Conservation (phyloP, 768 basidiomycete genomes). For the Tylopilus cervinicoccineus region DNA sequence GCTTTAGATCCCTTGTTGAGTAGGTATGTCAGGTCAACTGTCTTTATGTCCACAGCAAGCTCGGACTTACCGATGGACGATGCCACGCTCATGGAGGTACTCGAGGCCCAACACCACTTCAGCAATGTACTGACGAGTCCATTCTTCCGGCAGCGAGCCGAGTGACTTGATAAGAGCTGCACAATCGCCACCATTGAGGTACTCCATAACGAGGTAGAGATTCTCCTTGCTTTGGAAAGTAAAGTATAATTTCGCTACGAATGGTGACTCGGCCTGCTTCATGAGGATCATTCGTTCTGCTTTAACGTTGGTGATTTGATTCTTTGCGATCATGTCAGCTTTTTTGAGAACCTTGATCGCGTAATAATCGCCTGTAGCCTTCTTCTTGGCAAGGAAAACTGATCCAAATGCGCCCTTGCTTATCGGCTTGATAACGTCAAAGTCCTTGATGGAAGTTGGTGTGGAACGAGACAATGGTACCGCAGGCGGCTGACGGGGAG, state of each 20-base stretch:
- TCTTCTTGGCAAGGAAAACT: constrained; percentile 98
- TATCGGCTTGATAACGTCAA: constrained; percentile 99
- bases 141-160: constrained; percentile 92
- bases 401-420: constrained; percentile 98
- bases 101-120: constrained; percentile 95
- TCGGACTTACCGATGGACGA: constrained; percentile 85
- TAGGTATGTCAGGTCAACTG: not conserved
- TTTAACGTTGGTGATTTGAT: constrained; percentile 99
- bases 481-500: constrained; percentile 79
- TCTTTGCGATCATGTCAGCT: constrained; percentile 99
- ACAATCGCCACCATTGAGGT: constrained; percentile 97
- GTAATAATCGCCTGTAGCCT: constrained; percentile 95
- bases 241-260: constrained; percentile 96
- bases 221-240: constrained; percentile 99
- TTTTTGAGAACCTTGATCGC: constrained; percentile 99
- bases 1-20: constrained; percentile 83
- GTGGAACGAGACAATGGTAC: constrained; percentile 75
- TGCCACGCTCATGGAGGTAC: constrained; percentile 91
- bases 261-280: constrained; percentile 98
- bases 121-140: constrained; percentile 95
- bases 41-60: not conserved
- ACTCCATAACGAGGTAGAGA: constrained; percentile 98
- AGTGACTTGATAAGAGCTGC: constrained; percentile 94
- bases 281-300: constrained; percentile 99
- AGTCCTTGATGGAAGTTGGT: constrained; percentile 95